Evolutionary conservation across 2,329 filamentous ascomycete species (phyloP).

Genomic region (Gnomoniopsis sp.): DNA sequence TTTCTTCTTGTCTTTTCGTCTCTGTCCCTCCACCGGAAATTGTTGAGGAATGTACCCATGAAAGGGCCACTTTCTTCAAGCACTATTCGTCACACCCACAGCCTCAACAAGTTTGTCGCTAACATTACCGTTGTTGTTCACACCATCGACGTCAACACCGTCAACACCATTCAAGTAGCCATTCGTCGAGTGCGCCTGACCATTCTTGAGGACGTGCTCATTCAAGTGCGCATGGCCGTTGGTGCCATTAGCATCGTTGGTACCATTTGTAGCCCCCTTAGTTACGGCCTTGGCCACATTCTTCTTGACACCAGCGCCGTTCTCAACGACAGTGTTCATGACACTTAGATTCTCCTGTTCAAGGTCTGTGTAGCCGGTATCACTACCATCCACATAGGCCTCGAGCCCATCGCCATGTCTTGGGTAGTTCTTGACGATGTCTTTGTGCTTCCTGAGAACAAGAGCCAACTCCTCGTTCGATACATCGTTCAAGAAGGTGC

Average conservation of each 20-base stretch:
- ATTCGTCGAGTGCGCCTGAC: background rate
- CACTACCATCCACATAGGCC: constrained; percentile 65
- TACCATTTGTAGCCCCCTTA: constrained; percentile 29
- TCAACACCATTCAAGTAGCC: too few species aligned
- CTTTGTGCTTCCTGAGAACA: constrained; percentile 61
- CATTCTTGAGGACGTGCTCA: background rate
- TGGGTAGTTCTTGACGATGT: constrained; percentile 59
- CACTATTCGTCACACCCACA: constrained; percentile 8
- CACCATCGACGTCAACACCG: too few species aligned
- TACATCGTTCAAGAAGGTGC: constrained; percentile 67
- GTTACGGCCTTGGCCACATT: constrained; percentile 33
- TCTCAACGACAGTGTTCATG: constrained; percentile 35
- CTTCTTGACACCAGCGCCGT: constrained; percentile 32
- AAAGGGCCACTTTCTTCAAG: background rate
- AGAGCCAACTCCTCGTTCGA: constrained; percentile 57
- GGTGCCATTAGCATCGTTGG: background rate
- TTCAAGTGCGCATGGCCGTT: background rate
- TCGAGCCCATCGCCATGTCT: constrained; percentile 64
- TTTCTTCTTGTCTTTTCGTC: too few species aligned
- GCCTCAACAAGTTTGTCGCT: background rate
- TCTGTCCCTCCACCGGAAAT: too few species aligned
- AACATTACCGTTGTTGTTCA: constrained; percentile 2
- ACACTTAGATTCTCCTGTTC: constrained; percentile 36
- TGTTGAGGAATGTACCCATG: background rate
- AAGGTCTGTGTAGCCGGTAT: constrained; percentile 57